Conservation (phyloP, 768 basidiomycete species). For the Panus rudis region DNA sequence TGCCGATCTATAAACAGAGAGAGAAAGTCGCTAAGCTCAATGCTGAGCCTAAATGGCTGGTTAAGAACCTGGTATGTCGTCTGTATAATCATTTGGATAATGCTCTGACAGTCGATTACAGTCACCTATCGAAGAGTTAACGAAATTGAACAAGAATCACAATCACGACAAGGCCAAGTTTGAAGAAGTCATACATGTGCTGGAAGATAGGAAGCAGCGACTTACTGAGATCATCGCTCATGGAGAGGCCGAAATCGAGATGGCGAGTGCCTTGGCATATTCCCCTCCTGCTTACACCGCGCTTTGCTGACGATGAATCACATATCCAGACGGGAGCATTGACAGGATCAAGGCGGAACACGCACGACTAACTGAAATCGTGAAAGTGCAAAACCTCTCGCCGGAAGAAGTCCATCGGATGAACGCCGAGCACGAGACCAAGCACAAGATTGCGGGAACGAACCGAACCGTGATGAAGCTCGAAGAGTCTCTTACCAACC, state of each 20-base stretch:
- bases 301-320: too few relatives aligned
- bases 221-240: constrained; percentile 58
- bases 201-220: constrained; percentile 63
- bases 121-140: constrained; percentile 54
- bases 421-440: constrained; percentile 83
- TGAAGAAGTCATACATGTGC: constrained; percentile 64
- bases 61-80: constrained; percentile 51
- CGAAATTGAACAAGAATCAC: constrained; percentile 55
- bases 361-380: constrained; percentile 55
- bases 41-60: constrained; percentile 49
- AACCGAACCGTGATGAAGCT: constrained; percentile 67
- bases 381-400: constrained; percentile 83
- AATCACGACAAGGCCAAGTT: constrained; percentile 75
- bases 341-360: too few relatives aligned
- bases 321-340: too few relatives aligned
- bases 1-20: constrained; percentile 53
- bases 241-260: constrained; percentile 61
- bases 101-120: constrained; percentile 6
- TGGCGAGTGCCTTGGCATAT: too few relatives aligned
- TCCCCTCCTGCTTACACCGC: too few relatives aligned
- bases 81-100: not conserved
- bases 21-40: constrained; percentile 39
- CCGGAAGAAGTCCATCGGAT: constrained; percentile 89
- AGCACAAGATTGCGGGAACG: constrained; percentile 66
- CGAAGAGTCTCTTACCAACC: constrained; percentile 77